Conservation (phyloP, 768 basidiomycete genomes). For the Kwoniella shandongensis region DNA sequence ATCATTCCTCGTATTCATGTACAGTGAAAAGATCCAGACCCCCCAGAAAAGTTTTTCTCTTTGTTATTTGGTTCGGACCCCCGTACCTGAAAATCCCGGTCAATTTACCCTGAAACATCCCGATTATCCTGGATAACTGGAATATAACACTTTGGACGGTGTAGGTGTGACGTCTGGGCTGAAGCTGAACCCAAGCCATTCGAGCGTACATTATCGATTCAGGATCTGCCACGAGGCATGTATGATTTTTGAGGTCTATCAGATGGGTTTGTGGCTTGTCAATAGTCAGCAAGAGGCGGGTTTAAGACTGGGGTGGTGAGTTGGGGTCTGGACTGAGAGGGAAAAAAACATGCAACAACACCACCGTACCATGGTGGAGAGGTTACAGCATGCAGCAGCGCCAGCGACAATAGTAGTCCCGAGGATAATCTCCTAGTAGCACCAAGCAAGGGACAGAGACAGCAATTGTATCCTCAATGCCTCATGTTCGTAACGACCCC, state of each 20-base stretch:
- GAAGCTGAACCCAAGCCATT: background rate
- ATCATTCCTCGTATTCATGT: too few relatives aligned
- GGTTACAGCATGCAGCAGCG: background rate
- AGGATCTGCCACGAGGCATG: conserved; percentile 14
- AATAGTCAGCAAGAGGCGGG: background rate
- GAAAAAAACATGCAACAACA: conserved; percentile 2
- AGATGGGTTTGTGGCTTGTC: conserved; percentile 15
- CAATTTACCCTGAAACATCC: background rate
- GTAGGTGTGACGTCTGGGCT: conserved; percentile 10
- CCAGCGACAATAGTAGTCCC: background rate
- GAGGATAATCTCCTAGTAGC: too few relatives aligned
- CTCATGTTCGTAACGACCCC: too few relatives aligned
- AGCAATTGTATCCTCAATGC: too few relatives aligned
- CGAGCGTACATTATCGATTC: conserved; percentile 3
- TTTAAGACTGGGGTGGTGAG: conserved; percentile 15
- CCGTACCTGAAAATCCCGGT: conserved; percentile 20
- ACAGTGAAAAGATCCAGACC: too few relatives aligned
- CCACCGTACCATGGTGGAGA: background rate
- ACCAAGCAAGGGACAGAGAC: too few relatives aligned
- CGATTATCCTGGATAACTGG: background rate
- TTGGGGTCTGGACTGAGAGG: background rate
- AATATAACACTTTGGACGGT: background rate
- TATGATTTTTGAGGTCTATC: conserved; percentile 6
- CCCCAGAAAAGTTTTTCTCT: background rate
- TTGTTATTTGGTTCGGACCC: background rate